Evolutionary conservation across 2,329 filamentous ascomycete genomes (phyloP).

Genomic region (Cladophialophora psammophila): DNA sequence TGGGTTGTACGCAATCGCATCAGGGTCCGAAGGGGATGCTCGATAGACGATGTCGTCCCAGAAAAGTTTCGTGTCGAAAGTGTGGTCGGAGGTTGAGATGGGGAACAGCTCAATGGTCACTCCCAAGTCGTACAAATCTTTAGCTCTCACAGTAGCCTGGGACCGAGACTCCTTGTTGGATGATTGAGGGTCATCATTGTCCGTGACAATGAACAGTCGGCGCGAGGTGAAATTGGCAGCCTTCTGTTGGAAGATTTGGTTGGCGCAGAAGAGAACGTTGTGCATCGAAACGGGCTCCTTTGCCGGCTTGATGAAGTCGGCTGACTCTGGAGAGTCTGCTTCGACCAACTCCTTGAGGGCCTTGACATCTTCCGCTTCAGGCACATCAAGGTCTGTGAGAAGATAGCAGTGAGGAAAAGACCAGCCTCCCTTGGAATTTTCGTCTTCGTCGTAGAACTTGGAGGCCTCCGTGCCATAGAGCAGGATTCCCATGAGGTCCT

Average conservation of each 20-base stretch:
- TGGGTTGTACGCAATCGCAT: constrained; percentile 64
- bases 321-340: constrained; percentile 67
- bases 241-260: constrained; percentile 94
- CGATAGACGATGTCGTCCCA: constrained; percentile 98
- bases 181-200: constrained; percentile 85
- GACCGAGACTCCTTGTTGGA: constrained; percentile 75
- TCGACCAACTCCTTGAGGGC: constrained; percentile 77
- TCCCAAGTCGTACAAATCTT: constrained; percentile 92
- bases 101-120: constrained; percentile 93
- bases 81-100: constrained; percentile 73
- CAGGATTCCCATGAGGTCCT: constrained; percentile 95
- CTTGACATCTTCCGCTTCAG: constrained; percentile 86
- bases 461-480: constrained; percentile 89
- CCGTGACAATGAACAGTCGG: constrained; percentile 93
- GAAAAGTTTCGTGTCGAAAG: constrained; percentile 84
- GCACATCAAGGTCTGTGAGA: constrained; percentile 85
- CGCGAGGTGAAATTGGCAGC: constrained; percentile 93
- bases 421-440: constrained; percentile 62
- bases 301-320: constrained; percentile 73
- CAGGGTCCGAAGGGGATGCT: constrained; percentile 72
- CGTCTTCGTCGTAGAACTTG: constrained; percentile 74
- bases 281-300: constrained; percentile 78
- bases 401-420: constrained; percentile 93
- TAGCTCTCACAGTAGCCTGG: constrained; percentile 83
- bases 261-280: constrained; percentile 91